A percentile compares a stretch with the other conserved stretches of the same genome.
These are phyloP conservation scores for Claviceps cyperi DNA, from an alignment of 2,329 filamentous ascomycete species.

Conservation along the genomic window DNA sequence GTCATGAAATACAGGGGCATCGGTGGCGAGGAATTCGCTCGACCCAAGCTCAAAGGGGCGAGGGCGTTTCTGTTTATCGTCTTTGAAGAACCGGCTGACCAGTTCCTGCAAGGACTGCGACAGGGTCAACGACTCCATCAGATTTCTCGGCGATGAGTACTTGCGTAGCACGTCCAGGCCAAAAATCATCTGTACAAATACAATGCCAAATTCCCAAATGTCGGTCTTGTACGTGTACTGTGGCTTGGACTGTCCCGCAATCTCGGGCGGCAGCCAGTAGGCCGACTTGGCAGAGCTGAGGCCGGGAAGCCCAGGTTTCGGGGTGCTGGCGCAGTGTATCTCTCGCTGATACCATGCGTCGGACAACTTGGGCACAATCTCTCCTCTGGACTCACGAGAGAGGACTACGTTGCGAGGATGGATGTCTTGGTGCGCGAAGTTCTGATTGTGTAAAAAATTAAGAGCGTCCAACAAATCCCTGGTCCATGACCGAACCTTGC, in stretches of 20 bases:
- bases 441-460: constrained; percentile 73
- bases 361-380: constrained; percentile 58
- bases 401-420: constrained; percentile 69
- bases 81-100: constrained; percentile 69
- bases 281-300: constrained; percentile 54
- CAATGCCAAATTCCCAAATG: constrained; percentile 86
- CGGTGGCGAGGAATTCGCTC: constrained; percentile 51
- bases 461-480: constrained; percentile 80
- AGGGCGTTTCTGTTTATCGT: constrained; percentile 69
- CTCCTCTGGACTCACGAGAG: constrained; percentile 52
- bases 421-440: constrained; percentile 70
- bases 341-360: constrained; percentile 59
- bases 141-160: constrained; percentile 62
- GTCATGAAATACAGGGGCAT: constrained; percentile 42
- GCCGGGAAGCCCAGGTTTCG: constrained; percentile 36
- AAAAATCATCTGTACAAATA: constrained; percentile 89
- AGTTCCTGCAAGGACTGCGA: constrained; percentile 68
- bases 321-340: constrained; percentile 44
- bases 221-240: constrained; percentile 68
- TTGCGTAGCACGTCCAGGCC: constrained; percentile 62
- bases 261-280: constrained; percentile 73
- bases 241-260: constrained; percentile 45
- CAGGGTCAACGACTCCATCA: constrained; percentile 57
- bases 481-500: constrained; percentile 77
- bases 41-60: constrained; percentile 62